Evolutionary conservation across 768 basidiomycete species (phyloP), one percentile per base, ranked within the genome.

Genomic region (Auricularia auricula-judae): DNA sequence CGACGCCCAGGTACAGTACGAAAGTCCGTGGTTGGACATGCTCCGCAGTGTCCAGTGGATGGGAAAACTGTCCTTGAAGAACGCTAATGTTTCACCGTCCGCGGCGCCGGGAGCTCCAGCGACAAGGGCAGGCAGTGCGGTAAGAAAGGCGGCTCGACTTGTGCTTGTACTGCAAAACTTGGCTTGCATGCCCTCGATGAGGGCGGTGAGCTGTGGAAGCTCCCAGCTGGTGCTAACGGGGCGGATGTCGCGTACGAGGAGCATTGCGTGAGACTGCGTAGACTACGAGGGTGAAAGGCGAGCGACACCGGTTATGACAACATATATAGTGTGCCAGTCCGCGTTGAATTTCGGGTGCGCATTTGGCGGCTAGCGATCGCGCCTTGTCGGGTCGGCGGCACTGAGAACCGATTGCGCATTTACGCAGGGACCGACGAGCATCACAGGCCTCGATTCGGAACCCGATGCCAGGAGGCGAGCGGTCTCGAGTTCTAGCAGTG

Each of bases 231-330:
- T 14, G 34, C 56, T 59, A 4, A 35, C 23, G 11, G 23, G 56
- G 23, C 56, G 56, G 34, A 59, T 33, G 56, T 59, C 56, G 56
- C 34, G 56, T 35, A 59, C 29, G 10, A 59, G 29, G 14, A 59
- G 56, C 56, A 59, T 59, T 68, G 39, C 3, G 39, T 4, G 12
- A 29, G 29, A 29, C 29, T 29, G 84, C 81, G 0, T 70, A 2
- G 29, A 29, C 29, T 29, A 29, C 29, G 29, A 29, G 29, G 67
- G 12, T 86, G 84, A 0, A 82, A 77, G 11, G 86, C 87, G 69
- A 88, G 89, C 7, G 84, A 78, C 21, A 35, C 29, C 47, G 47
- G 14, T 12, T 10, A 21, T 12, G 47, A 4, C 47, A 16, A 18
- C 5, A 51, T 51, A 51, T 51, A 21, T 51, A 51, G 18, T 18